These are phyloP conservation scores for Novymonas esmeraldas DNA, from an alignment of 208 protist genomes.

Conservation along the genomic window DNA sequence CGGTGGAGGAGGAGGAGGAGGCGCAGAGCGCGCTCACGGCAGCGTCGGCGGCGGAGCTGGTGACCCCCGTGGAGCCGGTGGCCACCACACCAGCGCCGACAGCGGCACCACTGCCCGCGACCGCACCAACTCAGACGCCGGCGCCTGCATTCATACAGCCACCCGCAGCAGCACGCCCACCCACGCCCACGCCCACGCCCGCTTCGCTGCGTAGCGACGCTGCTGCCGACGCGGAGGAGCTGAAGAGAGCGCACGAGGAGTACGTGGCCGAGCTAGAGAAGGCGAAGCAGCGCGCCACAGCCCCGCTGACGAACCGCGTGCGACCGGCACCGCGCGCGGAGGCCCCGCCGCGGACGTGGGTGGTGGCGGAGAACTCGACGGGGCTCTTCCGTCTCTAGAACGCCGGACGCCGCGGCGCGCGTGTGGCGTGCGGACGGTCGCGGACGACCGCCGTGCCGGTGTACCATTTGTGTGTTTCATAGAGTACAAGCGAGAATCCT, in stretches of 20 bases:
- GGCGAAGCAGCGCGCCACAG: constrained; percentile 16
- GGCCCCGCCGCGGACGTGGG: constrained; percentile 15
- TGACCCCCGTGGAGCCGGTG: too few relatives aligned
- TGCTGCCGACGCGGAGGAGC: constrained; percentile 1
- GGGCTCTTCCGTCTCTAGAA: constrained; percentile 37
- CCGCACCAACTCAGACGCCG: background rate
- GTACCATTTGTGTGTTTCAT: background rate
- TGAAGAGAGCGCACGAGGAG: constrained; percentile 22
- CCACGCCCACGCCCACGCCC: too few relatives aligned
- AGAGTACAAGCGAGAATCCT: too few relatives aligned
- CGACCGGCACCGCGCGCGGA: background rate
- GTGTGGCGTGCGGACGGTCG: too few relatives aligned
- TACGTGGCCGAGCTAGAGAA: constrained; percentile 31
- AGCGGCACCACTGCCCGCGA: background rate
- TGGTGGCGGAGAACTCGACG: constrained; percentile 21
- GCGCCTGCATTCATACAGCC: background rate
- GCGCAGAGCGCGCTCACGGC: background rate
- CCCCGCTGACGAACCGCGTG: background rate
- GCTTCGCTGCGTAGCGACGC: background rate
- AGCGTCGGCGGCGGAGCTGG: too few relatives aligned
- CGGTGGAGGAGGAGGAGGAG: background rate
- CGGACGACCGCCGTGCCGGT: background rate
- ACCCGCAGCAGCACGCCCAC: background rate
- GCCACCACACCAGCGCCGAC: too few relatives aligned
- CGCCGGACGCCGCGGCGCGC: background rate